Conservation (phyloP, 1,139 yeast genomes). For the Yamadazyma conglobata region DNA sequence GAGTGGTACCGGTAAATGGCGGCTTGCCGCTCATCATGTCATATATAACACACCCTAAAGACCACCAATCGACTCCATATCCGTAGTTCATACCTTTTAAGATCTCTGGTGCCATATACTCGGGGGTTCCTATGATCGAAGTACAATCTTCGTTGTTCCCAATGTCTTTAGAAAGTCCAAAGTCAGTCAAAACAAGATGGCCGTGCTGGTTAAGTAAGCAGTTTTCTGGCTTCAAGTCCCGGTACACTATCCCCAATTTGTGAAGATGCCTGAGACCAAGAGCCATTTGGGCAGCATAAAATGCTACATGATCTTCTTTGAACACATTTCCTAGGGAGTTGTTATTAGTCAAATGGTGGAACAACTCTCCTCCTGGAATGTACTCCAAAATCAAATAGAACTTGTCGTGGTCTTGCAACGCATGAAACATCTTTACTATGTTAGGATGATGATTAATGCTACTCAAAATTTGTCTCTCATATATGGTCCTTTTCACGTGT, state of each 20-base stretch:
- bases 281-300: slow-evolving; percentile 35
- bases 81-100: slow-evolving; percentile 30
- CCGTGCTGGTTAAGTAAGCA: slow-evolving; percentile 76
- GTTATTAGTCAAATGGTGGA: slow-evolving; percentile 29
- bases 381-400: slow-evolving; percentile 33
- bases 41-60: slow-evolving; percentile 49
- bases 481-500: slow-evolving; percentile 52
- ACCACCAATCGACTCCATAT: slow-evolving; percentile 38
- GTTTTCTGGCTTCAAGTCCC: slow-evolving; percentile 90
- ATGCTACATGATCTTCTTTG: slow-evolving; percentile 32
- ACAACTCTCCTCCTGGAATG: slow-evolving; percentile 36
- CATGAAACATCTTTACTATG: slow-evolving; percentile 33
- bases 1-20: slow-evolving; percentile 86
- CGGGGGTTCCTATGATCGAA: slow-evolving; percentile 83
- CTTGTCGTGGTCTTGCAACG: slow-evolving; percentile 31
- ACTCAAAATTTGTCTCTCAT: slow-evolving; percentile 69
- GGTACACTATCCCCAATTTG: slow-evolving; percentile 37
- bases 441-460: slow-evolving; percentile 44
- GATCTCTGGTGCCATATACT: slow-evolving; percentile 38
- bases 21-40: slow-evolving; percentile 92
- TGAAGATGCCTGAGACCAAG: slow-evolving; percentile 30
- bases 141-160: slow-evolving; percentile 45
- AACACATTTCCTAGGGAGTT: slow-evolving; percentile 25
- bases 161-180: slow-evolving; percentile 79
- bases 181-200: slow-evolving; percentile 79